Percentiles rank a stretch among this genome's conserved stretches.
These are phyloP conservation scores for Xylaria scruposa DNA, from an alignment of 495 filamentous ascomycete species.

Conservation along the genomic window DNA sequence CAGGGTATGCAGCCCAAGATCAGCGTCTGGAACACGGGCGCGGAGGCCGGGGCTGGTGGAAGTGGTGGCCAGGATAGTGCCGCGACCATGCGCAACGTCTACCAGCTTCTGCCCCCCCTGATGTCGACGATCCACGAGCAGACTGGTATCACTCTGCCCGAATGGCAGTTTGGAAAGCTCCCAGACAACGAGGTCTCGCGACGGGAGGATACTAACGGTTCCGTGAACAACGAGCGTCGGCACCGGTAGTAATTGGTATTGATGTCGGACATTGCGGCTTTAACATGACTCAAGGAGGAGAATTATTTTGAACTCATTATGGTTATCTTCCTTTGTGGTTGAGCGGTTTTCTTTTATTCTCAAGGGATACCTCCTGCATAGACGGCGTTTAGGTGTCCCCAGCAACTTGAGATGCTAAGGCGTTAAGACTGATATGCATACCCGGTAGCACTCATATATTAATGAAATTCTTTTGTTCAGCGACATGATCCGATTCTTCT, in stretches of 20 bases:
- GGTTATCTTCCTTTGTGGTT: not conserved
- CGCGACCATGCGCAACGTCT: slow-evolving; percentile 56
- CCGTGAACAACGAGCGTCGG: not conserved
- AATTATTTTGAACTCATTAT: not conserved
- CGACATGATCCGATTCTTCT: not conserved
- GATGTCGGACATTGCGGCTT: too few relatives aligned
- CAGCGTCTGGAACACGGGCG: slow-evolving; percentile 83
- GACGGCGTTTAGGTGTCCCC: slow-evolving; percentile 11
- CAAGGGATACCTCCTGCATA: not conserved
- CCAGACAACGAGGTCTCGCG: slow-evolving; percentile 31
- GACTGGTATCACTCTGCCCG: slow-evolving; percentile 75
- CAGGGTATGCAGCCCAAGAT: slow-evolving; percentile 85
- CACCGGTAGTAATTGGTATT: slow-evolving; percentile 1
- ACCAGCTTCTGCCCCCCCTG: slow-evolving; percentile 79
- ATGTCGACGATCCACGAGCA: slow-evolving; percentile 84
- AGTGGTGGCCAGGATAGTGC: slow-evolving; percentile 40
- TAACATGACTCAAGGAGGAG: not conserved
- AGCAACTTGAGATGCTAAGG: slow-evolving; percentile 10
- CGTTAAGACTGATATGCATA: slow-evolving; percentile 23
- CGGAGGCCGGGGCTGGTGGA: slow-evolving; percentile 44
- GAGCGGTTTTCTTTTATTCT: not conserved
- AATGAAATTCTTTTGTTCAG: slow-evolving; percentile 13
- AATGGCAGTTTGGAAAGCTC: slow-evolving; percentile 68
- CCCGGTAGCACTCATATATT: slow-evolving; percentile 12
- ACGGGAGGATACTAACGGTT: not conserved